phyloP scores from a whole-genome alignment of 208 protist species.

The Naegleria lovaniensis region DNA sequence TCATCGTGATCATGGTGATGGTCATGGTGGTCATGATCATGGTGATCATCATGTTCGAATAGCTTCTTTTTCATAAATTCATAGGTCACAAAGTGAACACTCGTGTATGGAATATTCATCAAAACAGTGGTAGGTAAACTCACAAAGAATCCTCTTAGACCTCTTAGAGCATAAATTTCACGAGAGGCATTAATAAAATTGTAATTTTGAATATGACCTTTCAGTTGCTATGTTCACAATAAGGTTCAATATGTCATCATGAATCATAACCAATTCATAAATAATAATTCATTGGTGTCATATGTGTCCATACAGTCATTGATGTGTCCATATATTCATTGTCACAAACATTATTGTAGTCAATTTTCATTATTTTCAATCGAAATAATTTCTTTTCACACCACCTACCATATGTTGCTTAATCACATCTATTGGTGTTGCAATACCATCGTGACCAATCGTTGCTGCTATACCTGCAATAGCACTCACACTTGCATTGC shows the following conservation, averaged over 20 bases:
- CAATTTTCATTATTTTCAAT: conserved; percentile 54
- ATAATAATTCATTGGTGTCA: no score
- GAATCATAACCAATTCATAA: no score
- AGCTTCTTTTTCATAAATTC: conserved; percentile 47
- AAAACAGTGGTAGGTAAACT: conserved; percentile 75
- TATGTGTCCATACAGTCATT: no score
- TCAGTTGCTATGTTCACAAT: background rate
- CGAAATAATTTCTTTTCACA: conserved; percentile 53
- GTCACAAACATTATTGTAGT: no score
- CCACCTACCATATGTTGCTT: conserved; percentile 82
- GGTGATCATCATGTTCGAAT: background rate
- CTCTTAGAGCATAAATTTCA: background rate
- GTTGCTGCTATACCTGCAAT: conserved; percentile 59
- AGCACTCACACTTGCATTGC: conserved; percentile 46
- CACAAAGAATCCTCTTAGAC: conserved; percentile 56
- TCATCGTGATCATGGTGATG: conserved; percentile 14
- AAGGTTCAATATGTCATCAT: no score
- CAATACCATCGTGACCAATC: conserved; percentile 73
- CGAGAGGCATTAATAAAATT: background rate
- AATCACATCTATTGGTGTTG: conserved; percentile 82
- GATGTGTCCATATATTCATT: no score
- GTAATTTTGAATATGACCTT: background rate
- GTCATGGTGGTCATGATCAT: background rate
- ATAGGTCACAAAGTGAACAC: conserved; percentile 82
- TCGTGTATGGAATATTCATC: conserved; percentile 84